phyloP scores from a whole-genome alignment of 179 eudicot species.

The Heliamphora pulchella region DNA sequence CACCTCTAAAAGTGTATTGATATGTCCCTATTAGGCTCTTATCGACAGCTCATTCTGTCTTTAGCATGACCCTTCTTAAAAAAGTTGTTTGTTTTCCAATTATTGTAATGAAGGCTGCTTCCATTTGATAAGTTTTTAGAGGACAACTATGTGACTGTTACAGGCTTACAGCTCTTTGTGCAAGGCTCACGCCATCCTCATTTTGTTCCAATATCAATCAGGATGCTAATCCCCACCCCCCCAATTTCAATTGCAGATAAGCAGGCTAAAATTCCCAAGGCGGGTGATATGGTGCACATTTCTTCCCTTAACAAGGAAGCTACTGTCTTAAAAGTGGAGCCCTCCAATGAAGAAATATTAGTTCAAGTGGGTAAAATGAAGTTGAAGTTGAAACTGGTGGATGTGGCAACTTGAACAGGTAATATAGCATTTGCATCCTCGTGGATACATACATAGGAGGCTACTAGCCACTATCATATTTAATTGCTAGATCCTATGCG shows the following conservation, averaged over 20 bases:
- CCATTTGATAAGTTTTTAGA: background rate
- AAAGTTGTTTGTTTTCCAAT: background rate
- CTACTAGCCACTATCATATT: background rate
- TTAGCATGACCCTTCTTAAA: no score
- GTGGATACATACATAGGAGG: background rate
- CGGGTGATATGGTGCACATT: constrained; percentile 69
- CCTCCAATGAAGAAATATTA: constrained; percentile 57
- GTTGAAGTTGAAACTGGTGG: constrained; percentile 67
- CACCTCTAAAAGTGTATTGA: no score
- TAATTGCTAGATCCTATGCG: background rate
- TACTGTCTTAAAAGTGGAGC: constrained; percentile 58
- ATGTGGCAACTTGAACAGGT: constrained; percentile 37
- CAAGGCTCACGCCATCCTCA: background rate
- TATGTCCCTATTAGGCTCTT: no score
- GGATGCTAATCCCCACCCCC: no score
- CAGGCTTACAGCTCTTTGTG: background rate
- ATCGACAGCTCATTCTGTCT: no score
- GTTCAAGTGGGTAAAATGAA: constrained; percentile 84
- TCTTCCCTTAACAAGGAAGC: constrained; percentile 64
- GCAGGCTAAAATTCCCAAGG: constrained; percentile 38
- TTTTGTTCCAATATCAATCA: background rate
- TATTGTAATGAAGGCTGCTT: background rate
- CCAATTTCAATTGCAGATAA: constrained; percentile 24
- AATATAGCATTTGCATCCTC: background rate
- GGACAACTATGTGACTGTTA: background rate